Conservation (phyloP, 2,329 filamentous ascomycete species). For the Tolypocladium sp. region DNA sequence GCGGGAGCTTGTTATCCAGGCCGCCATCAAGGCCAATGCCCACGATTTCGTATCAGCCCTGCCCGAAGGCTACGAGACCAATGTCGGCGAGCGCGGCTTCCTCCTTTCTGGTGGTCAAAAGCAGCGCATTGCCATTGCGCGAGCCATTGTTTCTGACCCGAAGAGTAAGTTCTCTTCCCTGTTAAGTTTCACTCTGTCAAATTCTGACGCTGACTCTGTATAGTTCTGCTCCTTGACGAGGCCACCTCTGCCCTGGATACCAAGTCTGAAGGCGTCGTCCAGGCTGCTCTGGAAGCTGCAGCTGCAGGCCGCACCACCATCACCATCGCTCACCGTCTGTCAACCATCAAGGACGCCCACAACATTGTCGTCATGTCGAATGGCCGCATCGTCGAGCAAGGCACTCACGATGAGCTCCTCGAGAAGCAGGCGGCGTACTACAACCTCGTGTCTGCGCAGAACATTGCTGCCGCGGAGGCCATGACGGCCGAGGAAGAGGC, state of each 20-base stretch:
- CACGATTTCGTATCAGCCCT: conserved; percentile 81
- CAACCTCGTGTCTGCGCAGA: conserved; percentile 80
- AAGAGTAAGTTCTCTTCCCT: conserved; percentile 43
- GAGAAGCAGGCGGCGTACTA: conserved; percentile 65
- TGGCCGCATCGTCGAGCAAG: conserved; percentile 86
- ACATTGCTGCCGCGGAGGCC: conserved; percentile 57
- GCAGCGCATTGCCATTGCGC: conserved; percentile 89
- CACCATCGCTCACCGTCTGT: conserved; percentile 89
- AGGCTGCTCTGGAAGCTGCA: conserved; percentile 82
- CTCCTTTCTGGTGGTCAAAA: conserved; percentile 91
- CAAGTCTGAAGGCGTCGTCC: conserved; percentile 88
- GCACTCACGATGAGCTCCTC: conserved; percentile 74
- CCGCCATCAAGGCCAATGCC: conserved; percentile 85
- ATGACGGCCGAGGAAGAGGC: conserved; percentile 41
- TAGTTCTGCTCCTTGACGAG: conserved; percentile 81
- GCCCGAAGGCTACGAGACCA: conserved; percentile 84
- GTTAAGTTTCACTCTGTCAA: neutral
- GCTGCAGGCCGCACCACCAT: conserved; percentile 86
- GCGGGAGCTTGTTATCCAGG: conserved; percentile 62
- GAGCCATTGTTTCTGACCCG: conserved; percentile 82
- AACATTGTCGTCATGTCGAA: conserved; percentile 91
- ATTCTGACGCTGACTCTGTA: neutral
- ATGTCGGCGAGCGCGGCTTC: conserved; percentile 93
- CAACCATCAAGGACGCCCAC: conserved; percentile 87
- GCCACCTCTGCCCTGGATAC: conserved; percentile 91